Evolutionary conservation across 441 rosid genomes (phyloP), one percentile per base, ranked within the genome.

Genomic region (Euphorbia celastroides): DNA sequence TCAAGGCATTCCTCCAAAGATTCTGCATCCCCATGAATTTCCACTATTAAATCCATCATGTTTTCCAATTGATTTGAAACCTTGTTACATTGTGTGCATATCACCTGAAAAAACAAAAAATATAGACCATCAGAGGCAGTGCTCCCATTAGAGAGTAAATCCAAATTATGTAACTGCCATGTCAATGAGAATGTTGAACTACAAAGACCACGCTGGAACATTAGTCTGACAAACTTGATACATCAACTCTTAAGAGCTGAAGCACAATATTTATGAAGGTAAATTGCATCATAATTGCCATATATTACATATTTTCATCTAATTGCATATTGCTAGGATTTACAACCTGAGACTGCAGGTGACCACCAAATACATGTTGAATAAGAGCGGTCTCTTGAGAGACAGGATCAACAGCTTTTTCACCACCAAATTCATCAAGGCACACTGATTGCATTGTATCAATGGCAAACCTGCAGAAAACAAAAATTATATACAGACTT

Each of bases 1-100:
- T 94, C 86, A 56, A 94, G 95, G 67, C 98, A 92, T 82, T 87
- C 95, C 83, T 90, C 97, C 88, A 94, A 80, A 17, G 97, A 86
- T 67, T 81, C 74, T 52, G 88, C 94, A 84, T 88, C 88, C 30
- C 99, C 98, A 72, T 90, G 97, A 65, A 92, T 94, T 82, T 92
- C 98, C 70, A 94, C 98, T 8, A 85, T 90, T 68, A 94, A 79
- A 85, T 92, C 99, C 99, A 94, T 88, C 96, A 94, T 88, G 70
- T 92, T 94, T 74, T 94, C 99, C 75, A 83, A 79, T 64, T 88
- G 98, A 68, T 87, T 84, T 26, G 99, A 94, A 46, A 86, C 75
- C 56, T 89, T 84, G 55, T 73, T 48, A 74, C 99, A 94, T 32
- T 80, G 82, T 31, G 91, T 77, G 71, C 98, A 94, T 25, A 83